Percentiles rank a stretch among this genome's conserved stretches.
phyloP scores from a whole-genome alignment of 345 rosid genomes.

The Salix viminalis region DNA sequence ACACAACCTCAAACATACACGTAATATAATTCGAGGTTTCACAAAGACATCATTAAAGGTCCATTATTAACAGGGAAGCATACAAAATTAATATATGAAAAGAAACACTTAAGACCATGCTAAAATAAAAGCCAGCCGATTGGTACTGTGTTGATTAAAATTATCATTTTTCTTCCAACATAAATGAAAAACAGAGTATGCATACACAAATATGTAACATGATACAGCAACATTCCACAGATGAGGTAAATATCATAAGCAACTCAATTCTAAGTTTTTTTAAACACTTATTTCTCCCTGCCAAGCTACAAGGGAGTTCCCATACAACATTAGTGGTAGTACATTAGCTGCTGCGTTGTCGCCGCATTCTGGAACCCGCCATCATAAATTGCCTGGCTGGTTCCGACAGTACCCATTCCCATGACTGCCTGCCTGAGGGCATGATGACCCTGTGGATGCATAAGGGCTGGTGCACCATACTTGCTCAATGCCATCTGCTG shows the following conservation, averaged over 20 bases:
- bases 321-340: constrained; percentile 51
- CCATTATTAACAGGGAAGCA: too few species aligned
- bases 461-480: constrained; percentile 63
- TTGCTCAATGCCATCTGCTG: constrained; percentile 73
- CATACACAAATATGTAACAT: too few species aligned
- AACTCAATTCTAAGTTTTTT: background rate
- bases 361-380: constrained; percentile 75
- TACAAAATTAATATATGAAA: too few species aligned
- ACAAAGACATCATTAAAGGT: too few species aligned
- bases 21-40: too few species aligned
- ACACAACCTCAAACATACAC: too few species aligned
- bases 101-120: too few species aligned
- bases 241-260: background rate
- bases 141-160: too few species aligned
- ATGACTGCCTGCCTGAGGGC: constrained; percentile 67
- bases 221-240: background rate
- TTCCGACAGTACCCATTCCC: constrained; percentile 76
- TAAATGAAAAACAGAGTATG: too few species aligned
- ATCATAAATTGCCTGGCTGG: constrained; percentile 74
- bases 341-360: constrained; percentile 81
- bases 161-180: too few species aligned
- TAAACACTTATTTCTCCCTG: constrained; percentile 5
- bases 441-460: constrained; percentile 78
- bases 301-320: constrained; percentile 20
- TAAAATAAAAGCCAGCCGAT: too few species aligned